Conservation (phyloP, 805 yeast species). For the Metschnikowia drakensbergensis region DNA sequence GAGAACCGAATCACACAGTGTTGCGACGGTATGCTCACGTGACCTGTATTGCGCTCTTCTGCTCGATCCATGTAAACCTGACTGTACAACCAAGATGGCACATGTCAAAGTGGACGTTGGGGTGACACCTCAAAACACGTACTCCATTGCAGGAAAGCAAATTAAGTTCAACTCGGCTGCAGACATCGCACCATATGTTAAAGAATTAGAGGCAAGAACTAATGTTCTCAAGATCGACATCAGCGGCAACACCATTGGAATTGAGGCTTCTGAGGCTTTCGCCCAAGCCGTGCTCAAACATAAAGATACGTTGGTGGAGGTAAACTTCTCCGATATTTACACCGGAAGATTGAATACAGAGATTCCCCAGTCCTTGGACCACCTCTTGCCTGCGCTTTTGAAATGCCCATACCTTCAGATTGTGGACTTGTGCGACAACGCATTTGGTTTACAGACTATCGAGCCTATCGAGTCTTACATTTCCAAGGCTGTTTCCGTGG, state of each 20-base stretch:
- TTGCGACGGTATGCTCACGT: neutral
- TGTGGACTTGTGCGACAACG: constrained; percentile 88
- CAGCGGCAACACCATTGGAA: constrained; percentile 92
- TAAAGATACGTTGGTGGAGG: constrained; percentile 52
- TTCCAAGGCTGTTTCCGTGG: constrained; percentile 68
- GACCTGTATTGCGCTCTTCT: neutral
- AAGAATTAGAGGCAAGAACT: constrained; percentile 43
- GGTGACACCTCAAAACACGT: constrained; percentile 44
- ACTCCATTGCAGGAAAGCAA: constrained; percentile 70
- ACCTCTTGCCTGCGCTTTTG: constrained; percentile 69
- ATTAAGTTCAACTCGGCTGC: constrained; percentile 67
- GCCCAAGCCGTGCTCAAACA: constrained; percentile 51
- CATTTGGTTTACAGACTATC: constrained; percentile 93
- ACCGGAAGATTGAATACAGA: constrained; percentile 94
- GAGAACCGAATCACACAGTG: no score
- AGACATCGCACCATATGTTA: constrained; percentile 70
- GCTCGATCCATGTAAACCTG: neutral
- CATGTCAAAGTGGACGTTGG: constrained; percentile 24
- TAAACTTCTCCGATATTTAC: constrained; percentile 87
- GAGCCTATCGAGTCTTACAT: constrained; percentile 81
- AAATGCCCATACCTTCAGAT: constrained; percentile 65
- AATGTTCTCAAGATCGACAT: constrained; percentile 61
- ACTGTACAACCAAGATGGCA: constrained; percentile 18
- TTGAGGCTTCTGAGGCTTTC: constrained; percentile 75
- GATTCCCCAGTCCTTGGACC: constrained; percentile 77